A percentile compares a stretch with the other conserved stretches of the same genome.
phyloP scores from a whole-genome alignment of 768 basidiomycete species.

The Lentinula boryana region DNA sequence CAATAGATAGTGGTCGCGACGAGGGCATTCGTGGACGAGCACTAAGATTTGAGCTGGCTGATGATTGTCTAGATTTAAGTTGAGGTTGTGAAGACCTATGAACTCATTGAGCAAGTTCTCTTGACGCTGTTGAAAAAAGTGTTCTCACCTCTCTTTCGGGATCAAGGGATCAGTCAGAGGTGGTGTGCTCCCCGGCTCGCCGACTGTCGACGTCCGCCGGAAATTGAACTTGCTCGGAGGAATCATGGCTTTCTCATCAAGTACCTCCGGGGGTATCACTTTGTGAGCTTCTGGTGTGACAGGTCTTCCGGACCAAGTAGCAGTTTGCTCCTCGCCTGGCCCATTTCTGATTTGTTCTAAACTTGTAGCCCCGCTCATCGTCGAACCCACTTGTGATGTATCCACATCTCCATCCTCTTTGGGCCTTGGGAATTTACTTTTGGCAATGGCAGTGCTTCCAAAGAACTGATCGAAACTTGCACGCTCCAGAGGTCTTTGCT shows the following conservation, averaged over 20 bases:
- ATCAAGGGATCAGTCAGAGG: neutral
- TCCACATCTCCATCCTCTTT: slow-evolving; percentile 18
- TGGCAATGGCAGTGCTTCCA: slow-evolving; percentile 66
- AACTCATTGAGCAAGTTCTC: neutral
- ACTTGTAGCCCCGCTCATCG: slow-evolving; percentile 20
- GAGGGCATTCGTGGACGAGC: neutral
- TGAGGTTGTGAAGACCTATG: neutral
- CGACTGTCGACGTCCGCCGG: slow-evolving; percentile 26
- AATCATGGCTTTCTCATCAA: slow-evolving; percentile 76
- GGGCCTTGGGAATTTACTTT: slow-evolving; percentile 70
- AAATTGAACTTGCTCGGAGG: slow-evolving; percentile 81
- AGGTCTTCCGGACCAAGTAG: slow-evolving; percentile 31
- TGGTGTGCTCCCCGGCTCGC: slow-evolving; percentile 8
- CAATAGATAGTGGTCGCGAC: slow-evolving; percentile 35
- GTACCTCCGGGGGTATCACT: slow-evolving; percentile 71
- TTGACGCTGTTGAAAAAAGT: neutral
- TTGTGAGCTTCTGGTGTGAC: slow-evolving; percentile 67
- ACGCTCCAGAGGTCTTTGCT: slow-evolving; percentile 77
- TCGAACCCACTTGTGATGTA: slow-evolving; percentile 10
- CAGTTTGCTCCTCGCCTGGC: slow-evolving; percentile 7
- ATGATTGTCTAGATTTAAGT: neutral
- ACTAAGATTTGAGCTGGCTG: slow-evolving; percentile 1
- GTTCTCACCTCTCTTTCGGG: neutral
- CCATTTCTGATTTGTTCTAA: slow-evolving; percentile 7
- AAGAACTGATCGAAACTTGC: slow-evolving; percentile 94